A percentile compares a stretch with the other conserved stretches of the same genome.
phyloP scores from a whole-genome alignment of 108 stramenopile genomes.

The Mediolabrus comicus region DNA sequence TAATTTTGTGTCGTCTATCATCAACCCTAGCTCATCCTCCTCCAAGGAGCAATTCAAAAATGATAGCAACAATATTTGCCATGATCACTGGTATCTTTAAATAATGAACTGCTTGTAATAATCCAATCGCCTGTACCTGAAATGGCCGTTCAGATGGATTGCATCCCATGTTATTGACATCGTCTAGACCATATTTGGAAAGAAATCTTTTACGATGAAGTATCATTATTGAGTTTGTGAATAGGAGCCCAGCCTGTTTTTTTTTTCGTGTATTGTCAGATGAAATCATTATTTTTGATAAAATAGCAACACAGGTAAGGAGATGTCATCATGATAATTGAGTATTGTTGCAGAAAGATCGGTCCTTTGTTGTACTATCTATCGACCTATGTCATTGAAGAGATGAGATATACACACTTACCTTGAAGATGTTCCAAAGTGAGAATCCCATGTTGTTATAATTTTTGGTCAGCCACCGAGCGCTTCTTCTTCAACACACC shows the following conservation, averaged over 20 bases:
- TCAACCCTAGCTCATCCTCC: slow-evolving; percentile 31
- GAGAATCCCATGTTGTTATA: slow-evolving; percentile 74
- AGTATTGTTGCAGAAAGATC: neutral
- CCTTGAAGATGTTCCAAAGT: slow-evolving; percentile 90
- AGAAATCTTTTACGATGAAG: slow-evolving; percentile 81
- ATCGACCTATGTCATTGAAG: slow-evolving; percentile 1
- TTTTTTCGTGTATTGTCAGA: neutral
- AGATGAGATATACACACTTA: slow-evolving; percentile 24
- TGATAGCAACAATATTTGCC: slow-evolving; percentile 67
- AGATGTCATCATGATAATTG: no score
- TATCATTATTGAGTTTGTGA: slow-evolving; percentile 76
- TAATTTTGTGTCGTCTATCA: neutral
- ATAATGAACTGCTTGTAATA: slow-evolving; percentile 82
- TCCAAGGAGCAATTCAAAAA: slow-evolving; percentile 86
- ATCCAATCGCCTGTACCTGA: slow-evolving; percentile 66
- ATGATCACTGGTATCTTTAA: slow-evolving; percentile 82
- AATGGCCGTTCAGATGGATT: slow-evolving; percentile 52
- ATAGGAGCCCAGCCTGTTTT: slow-evolving; percentile 71
- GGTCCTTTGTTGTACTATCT: no score
- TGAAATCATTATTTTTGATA: neutral
- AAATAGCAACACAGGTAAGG: neutral
- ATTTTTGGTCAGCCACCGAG: neutral
- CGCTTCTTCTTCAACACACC: neutral
- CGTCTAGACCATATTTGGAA: slow-evolving; percentile 77
- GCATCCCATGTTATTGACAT: slow-evolving; percentile 54